Percentiles rank a stretch among this genome's conserved stretches.
Evolutionary conservation across 345 rosid genomes (phyloP).

Genomic region (Reutealis trisperma): DNA sequence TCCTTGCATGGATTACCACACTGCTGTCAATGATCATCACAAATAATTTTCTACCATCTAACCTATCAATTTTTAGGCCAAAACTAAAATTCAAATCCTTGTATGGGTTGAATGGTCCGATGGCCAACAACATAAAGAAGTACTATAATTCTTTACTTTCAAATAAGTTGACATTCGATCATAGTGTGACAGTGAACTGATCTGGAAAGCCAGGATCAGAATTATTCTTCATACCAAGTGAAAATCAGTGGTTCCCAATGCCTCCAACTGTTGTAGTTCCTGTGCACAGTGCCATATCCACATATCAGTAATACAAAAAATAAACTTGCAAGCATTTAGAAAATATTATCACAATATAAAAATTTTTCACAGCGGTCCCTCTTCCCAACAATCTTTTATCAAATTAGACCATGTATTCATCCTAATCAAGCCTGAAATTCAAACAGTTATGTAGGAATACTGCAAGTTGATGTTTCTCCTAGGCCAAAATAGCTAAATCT

Average conservation of each 20-base stretch:
- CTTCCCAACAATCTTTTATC: background rate
- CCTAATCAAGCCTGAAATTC: background rate
- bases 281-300: slow-evolving; percentile 30
- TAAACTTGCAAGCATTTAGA: background rate
- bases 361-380: background rate
- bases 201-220: background rate
- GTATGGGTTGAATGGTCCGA: background rate
- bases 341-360: background rate
- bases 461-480: background rate
- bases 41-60: background rate
- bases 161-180: background rate
- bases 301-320: slow-evolving; percentile 12
- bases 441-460: background rate
- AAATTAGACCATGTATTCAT: background rate
- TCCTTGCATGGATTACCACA: background rate
- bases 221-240: slow-evolving; percentile 56
- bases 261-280: slow-evolving; percentile 73
- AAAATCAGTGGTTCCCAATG: slow-evolving; percentile 63
- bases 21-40: background rate
- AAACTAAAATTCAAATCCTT: background rate
- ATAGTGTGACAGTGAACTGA: background rate
- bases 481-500: background rate
- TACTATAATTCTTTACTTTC: background rate
- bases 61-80: background rate
- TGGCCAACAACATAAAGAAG: background rate